Evolutionary conservation across 1,284 basidiomycete species (phyloP).

Genomic region (Lignosus rhinocerotis): DNA sequence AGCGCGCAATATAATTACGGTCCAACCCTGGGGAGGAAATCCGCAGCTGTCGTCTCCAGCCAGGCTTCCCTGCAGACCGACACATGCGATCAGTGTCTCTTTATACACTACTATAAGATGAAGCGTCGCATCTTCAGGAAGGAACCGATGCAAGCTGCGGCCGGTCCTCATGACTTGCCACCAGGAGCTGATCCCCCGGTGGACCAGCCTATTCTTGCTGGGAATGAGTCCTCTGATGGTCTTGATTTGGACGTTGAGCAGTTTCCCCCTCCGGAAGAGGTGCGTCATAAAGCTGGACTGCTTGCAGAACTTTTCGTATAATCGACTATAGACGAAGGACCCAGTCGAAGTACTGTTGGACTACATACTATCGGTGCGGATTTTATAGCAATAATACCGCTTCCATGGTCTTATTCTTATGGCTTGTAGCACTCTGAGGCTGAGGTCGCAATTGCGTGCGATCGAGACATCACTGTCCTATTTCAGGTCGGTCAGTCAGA

Average conservation of each 20-base stretch:
- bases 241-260: conserved; percentile 1
- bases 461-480: conserved; percentile 1
- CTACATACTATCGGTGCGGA: conserved; percentile 11
- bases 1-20: conserved; percentile 1
- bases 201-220: neutral
- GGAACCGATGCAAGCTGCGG: neutral
- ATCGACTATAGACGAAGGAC: conserved; percentile 1
- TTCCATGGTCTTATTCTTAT: neutral
- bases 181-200: neutral
- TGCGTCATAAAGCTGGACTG: neutral
- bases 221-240: neutral
- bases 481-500: neutral
- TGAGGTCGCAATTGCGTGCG: conserved; percentile 5
- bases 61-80: neutral
- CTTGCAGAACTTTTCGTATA: neutral
- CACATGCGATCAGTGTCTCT: neutral
- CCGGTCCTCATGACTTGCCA: conserved; percentile 9
- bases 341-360: conserved; percentile 11
- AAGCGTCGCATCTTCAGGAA: conserved; percentile 2
- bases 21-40: neutral
- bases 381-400: too few species aligned
- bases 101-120: conserved; percentile 16
- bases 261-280: neutral
- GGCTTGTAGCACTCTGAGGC: conserved; percentile 2
- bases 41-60: neutral